Base-by-base conservation (phyloP, 768 basidiomycete species). In the Megacollybia marginata region DNA sequence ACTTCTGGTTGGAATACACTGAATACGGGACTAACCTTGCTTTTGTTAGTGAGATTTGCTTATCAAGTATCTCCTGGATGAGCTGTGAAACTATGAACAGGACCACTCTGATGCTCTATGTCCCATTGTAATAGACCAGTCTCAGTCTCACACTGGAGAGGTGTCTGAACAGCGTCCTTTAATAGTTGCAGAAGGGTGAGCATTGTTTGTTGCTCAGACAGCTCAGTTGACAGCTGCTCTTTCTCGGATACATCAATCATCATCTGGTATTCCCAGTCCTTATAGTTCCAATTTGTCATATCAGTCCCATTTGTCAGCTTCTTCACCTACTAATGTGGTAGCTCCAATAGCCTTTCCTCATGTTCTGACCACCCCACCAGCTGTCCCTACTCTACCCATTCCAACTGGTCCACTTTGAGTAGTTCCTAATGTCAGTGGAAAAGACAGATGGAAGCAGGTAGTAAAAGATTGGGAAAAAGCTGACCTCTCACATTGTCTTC, bases 61-160 rank as follows among this genome's bases (percentile, higher is more conserved):
- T n/a, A n/a, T n/a, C n/a, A n/a, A n/a, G n/a, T n/a, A n/a, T n/a
- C 42, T 61, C 7, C 51, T 62, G 4, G 60, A 62, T 33, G 57
- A 60, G 46, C 43, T 62, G 7, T 5, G 46, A 45, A 52, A 36
- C 16, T 36, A 36, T 36, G 35, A 36, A 16, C 10, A 36, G 35
- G 16, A 10, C n/a, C n/a, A n/a, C n/a, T n/a, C n/a, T n/a, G n/a
- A n/a, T n/a, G n/a, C n/a, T n/a, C n/a, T n/a, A n/a, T n/a, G n/a
- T n/a, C n/a, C n/a, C n/a, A n/a, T n/a, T n/a, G n/a, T n/a, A n/a
- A n/a, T n/a, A n/a, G n/a, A n/a, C n/a, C n/a, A n/a, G n/a, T n/a
- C n/a, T n/a, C n/a, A n/a, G n/a, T n/a, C n/a, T n/a, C n/a, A n/a
- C n/a, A n/a, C n/a, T n/a, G n/a, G n/a, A n/a, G n/a, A n/a, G n/a